A percentile compares a stretch with the other conserved stretches of the same genome.
These are phyloP conservation scores for Fusarium pilosicola DNA, from an alignment of 2,329 filamentous ascomycete species.

Conservation along the genomic window DNA sequence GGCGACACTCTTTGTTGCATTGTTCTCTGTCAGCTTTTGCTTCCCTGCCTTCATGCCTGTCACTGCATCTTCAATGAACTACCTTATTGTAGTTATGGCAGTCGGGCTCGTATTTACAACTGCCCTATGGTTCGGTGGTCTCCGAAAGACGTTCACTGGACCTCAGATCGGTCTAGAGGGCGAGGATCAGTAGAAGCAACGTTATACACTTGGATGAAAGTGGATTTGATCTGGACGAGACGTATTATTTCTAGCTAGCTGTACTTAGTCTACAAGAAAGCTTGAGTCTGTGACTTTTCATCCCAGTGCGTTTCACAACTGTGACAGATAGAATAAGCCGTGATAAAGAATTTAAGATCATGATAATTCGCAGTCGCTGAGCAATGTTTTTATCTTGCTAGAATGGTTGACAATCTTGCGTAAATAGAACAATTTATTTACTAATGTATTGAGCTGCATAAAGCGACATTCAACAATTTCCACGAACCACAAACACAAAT, in stretches of 20 bases:
- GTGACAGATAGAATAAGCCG: not conserved
- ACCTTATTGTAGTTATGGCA: conserved; percentile 41
- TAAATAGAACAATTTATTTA: accelerated
- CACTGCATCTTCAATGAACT: conserved; percentile 38
- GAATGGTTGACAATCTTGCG: accelerated
- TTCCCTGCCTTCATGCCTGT: conserved; percentile 38
- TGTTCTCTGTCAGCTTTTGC: conserved; percentile 42
- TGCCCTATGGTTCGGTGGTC: conserved; percentile 28
- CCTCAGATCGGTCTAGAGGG: conserved; percentile 19
- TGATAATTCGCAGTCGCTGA: too few relatives aligned
- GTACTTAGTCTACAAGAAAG: not conserved
- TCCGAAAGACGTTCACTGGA: conserved; percentile 37
- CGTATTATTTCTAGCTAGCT: not conserved
- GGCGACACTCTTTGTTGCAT: conserved; percentile 35
- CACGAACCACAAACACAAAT: not conserved
- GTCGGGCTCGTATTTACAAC: conserved; percentile 34
- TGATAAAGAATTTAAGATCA: not conserved
- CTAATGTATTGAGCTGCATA: not conserved
- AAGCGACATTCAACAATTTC: accelerated
- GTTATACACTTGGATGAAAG: accelerated
- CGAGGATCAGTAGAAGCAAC: not conserved
- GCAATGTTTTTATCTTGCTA: accelerated
- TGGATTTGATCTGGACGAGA: accelerated
- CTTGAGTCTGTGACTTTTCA: not conserved
- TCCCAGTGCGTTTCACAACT: not conserved